Base-by-base conservation (phyloP, 23 red algal genomes). In the Agarophyton chilense region DNA sequence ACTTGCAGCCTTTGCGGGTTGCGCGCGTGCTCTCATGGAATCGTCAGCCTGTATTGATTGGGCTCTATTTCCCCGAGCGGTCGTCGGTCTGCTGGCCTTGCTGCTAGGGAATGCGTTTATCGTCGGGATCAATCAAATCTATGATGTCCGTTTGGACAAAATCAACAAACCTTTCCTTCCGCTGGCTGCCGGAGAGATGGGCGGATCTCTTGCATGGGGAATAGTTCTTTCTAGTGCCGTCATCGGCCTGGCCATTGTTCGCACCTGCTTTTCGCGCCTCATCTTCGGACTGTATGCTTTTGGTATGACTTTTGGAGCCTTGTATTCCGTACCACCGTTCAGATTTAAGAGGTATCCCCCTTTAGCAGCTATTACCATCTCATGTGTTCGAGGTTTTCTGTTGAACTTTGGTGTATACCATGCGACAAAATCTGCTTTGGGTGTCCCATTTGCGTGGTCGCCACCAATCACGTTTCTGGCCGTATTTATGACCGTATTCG, bases 141-240 rank as follows among this genome's bases (percentile, higher is more conserved):
- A 92, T 45, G 95, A 98, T 47, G 81, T 91, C 16, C 86, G 93
- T 21, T 39, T 98, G 28, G 95, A 98, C 92, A 63, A 50, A 0
- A 89, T 98, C 55, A 98, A 98, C 85, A 98, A 98, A 47, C 95
- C 95, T 19, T 98, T 98, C 58, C 82, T 98, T n/a, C 95, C 95
- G 32, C 60, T 98, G 34, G 95, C 91, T 47, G 86, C 91, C 12
- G 88, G 89, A 6, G 79, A 82, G 55, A 85, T 98, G 91, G 29
- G 60, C 12, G 7, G 41, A 42, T 52, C 65, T 18, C 39, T 79
- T 5, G 95, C 95, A 4, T 98, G 95, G 95, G 70, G 60, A 14
- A 71, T 98, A 12, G 79, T 89, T 41, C 17, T 94, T 19, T 66
- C 82, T 16, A 82, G 81, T 31, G 92, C 82, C 35, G 49, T 85